Evolutionary conservation across 352 stramenopile species (phyloP).

Genomic region (Achlya hypogyna): DNA sequence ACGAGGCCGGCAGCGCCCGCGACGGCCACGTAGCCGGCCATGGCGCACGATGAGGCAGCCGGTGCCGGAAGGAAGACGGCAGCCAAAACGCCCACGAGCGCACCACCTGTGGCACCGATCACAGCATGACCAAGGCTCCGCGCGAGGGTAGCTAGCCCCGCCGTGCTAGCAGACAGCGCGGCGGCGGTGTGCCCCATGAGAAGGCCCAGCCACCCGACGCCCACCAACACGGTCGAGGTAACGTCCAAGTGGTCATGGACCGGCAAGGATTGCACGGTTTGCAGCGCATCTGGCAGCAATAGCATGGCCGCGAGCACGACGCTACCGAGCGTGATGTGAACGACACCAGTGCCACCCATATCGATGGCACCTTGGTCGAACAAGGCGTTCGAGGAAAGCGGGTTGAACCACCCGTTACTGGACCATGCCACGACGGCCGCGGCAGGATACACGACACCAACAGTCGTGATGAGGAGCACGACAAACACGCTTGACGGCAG

Average conservation of each 20-base stretch:
- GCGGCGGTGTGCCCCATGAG: background rate
- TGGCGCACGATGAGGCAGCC: background rate
- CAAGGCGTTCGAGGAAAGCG: no score
- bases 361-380: background rate
- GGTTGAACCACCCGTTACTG: slow-evolving; percentile 6
- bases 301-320: background rate
- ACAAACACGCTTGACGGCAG: background rate
- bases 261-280: background rate
- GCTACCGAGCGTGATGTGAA: slow-evolving; percentile 4
- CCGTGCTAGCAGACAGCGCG: background rate
- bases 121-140: background rate
- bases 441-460: background rate
- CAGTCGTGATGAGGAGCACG: background rate
- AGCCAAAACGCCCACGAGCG: background rate
- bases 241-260: background rate
- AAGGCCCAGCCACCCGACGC: background rate
- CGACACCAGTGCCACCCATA: background rate
- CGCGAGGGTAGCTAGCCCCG: background rate
- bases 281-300: background rate
- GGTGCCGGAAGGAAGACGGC: background rate
- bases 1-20: background rate
- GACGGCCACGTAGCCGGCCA: background rate
- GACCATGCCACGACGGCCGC: background rate
- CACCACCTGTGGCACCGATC: background rate
- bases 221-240: background rate